A percentile compares a stretch with the other conserved stretches of the same genome.
These are phyloP conservation scores for Lupinus albus DNA, from an alignment of 306 rosid genomes.

Conservation along the genomic window DNA sequence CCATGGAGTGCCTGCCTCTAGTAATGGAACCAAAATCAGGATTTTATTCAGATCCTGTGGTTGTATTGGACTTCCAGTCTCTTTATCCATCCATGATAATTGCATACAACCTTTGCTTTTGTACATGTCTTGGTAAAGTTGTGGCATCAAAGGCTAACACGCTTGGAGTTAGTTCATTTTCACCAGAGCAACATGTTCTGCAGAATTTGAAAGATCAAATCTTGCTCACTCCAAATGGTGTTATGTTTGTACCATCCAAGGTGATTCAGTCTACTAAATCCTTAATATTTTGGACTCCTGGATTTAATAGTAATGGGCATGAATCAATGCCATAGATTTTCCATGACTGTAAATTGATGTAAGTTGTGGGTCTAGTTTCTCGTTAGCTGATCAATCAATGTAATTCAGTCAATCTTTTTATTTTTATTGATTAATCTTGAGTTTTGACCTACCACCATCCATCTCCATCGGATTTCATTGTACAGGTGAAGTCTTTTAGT, in stretches of 20 bases:
- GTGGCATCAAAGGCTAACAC: conserved; percentile 64
- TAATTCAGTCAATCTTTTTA: conserved; percentile 28
- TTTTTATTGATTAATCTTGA: conserved; percentile 3
- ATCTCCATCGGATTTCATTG: conserved; percentile 17
- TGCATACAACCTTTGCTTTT: conserved; percentile 94
- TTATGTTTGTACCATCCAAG: conserved; percentile 84
- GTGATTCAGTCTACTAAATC: conserved; percentile 45
- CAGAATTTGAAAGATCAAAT: conserved; percentile 67
- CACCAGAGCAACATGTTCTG: conserved; percentile 65
- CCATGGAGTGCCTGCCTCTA: conserved; percentile 96
- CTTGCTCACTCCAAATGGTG: conserved; percentile 90
- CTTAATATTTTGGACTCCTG: conserved; percentile 15
- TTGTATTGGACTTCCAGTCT: conserved; percentile 93
- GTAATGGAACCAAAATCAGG: conserved; percentile 99
- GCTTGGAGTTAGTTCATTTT: conserved; percentile 81
- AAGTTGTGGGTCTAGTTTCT: conserved; percentile 22
- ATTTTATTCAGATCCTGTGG: conserved; percentile 92
- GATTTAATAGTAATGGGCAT: conserved; percentile 30
- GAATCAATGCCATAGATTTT: conserved; percentile 17
- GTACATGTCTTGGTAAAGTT: conserved; percentile 90
- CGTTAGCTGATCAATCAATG: conserved; percentile 11
- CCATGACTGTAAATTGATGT: background rate
- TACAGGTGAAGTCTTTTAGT: background rate
- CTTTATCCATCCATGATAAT: conserved; percentile 98
- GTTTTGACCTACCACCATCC: conserved; percentile 5